Conservation (phyloP, 2,329 filamentous ascomycete species). For the Xylariaceae sp. region DNA sequence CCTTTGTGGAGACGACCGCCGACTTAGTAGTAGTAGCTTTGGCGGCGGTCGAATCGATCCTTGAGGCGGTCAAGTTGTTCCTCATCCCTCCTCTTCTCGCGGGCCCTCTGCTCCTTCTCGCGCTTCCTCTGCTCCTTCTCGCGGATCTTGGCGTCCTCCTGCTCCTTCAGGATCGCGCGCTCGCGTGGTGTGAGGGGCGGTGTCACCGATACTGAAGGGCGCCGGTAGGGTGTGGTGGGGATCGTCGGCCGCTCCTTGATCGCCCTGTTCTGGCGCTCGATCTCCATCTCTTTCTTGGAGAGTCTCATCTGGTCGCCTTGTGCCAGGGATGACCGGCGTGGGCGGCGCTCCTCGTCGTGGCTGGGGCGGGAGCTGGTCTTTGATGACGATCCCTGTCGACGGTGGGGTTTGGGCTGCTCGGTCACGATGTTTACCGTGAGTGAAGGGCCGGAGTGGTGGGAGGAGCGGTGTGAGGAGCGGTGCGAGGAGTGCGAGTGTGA, state of each 20-base stretch:
- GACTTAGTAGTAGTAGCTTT: slow-evolving; percentile 2
- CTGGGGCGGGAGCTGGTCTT: slow-evolving; percentile 27
- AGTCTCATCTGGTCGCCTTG: slow-evolving; percentile 28
- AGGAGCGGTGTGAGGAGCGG: no score
- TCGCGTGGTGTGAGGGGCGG: slow-evolving; percentile 8
- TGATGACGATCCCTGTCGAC: slow-evolving; percentile 30
- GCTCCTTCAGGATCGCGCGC: slow-evolving; percentile 9
- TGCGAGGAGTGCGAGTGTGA: no score
- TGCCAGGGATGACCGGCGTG: slow-evolving; percentile 22
- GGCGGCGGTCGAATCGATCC: slow-evolving; percentile 31
- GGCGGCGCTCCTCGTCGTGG: slow-evolving; percentile 23
- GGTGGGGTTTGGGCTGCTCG: slow-evolving; percentile 29
- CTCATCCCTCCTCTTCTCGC: slow-evolving; percentile 25
- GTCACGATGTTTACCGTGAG: slow-evolving; percentile 37
- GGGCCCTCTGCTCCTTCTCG: slow-evolving; percentile 21
- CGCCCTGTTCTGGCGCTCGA: slow-evolving; percentile 38
- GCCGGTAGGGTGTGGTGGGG: slow-evolving; percentile 26
- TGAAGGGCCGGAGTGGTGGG: slow-evolving; percentile 17
- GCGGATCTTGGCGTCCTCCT: slow-evolving; percentile 24
- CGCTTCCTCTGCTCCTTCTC: slow-evolving; percentile 27
- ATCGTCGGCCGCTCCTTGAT: slow-evolving; percentile 34
- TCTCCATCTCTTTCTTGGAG: slow-evolving; percentile 28
- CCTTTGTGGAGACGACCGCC: slow-evolving; percentile 1
- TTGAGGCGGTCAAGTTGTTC: slow-evolving; percentile 36
- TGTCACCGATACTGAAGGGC: slow-evolving; percentile 32